Base-by-base conservation (phyloP, 164 flowering plant species). In the Taxillus chinensis region DNA sequence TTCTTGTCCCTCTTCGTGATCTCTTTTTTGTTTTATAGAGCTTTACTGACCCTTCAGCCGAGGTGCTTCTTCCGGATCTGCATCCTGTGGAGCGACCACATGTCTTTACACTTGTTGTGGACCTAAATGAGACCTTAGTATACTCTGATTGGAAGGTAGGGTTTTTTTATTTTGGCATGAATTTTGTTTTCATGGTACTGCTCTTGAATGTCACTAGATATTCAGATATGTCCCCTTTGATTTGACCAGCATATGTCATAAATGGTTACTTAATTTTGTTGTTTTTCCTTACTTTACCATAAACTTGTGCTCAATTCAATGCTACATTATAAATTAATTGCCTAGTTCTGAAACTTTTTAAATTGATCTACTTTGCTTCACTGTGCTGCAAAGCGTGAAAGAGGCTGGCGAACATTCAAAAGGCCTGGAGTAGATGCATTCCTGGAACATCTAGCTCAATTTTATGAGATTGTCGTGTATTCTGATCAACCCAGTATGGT, bases 331-430 rank as follows among this genome's bases (percentile, higher is more conserved):
- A 27, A 27, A 27, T 27, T 27, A 27, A 27, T 27, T 27, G 27
- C 27, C 27, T 27, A 27, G 27, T 27, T 27, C 27, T 27, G 27
- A 27, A 2, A 27, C 27, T 27, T 27, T 27, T 27, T 27, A 27
- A 27, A 27, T 27, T 27, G 27, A 27, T 27, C 0, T 27, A 27
- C 27, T 27, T 27, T 27, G 2, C 27, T 48, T 48, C 12, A 8
- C 12, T 64, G 56, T 51, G 63, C 4, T 63, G 45, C 68, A 57
- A 71, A 92, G 97, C 91, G 98, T 68, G 98, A 92, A 8, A 77
- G 91, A 77, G 98, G 98, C 54, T 92, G 98, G 98, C 75, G 90
- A 67, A 92, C 98, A 17, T 85, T 90, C 64, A 92, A 92, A 76
- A 80, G 98, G 70, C 97, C 98, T 62, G 98, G 98, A 66, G 96